Conservation (phyloP, 2,329 filamentous ascomycete genomes). For the Trichoderma brevicompactum region DNA sequence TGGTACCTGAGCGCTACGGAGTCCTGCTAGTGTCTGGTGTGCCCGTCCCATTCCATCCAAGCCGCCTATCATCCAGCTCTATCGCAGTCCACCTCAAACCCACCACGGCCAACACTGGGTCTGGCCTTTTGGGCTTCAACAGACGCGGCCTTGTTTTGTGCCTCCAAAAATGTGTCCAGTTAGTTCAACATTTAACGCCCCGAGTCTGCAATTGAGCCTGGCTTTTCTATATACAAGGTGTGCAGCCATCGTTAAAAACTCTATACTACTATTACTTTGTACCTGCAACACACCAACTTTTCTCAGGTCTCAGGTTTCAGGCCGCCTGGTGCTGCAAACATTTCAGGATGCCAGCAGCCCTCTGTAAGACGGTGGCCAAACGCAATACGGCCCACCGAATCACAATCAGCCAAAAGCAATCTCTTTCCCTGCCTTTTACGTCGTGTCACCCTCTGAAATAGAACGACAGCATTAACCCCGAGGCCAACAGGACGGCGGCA, state of each 20-base stretch:
- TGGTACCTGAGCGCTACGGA: background rate
- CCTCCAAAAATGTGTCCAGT: too few relatives aligned
- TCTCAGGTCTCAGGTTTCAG: conserved; percentile 6
- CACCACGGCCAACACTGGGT: conserved; percentile 19
- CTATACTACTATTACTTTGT: background rate
- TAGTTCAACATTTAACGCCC: background rate
- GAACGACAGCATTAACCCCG: background rate
- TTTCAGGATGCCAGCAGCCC: background rate
- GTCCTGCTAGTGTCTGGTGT: conserved; percentile 2
- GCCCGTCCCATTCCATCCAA: background rate
- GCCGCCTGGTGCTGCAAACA: conserved; percentile 19
- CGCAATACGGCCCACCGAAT: conserved; percentile 3
- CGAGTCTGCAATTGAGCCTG: too few relatives aligned
- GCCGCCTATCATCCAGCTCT: conserved; percentile 3
- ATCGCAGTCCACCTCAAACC: conserved; percentile 21
- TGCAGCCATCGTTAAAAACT: background rate
- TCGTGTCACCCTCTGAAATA: conserved; percentile 4
- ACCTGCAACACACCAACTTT: too few relatives aligned
- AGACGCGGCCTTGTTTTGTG: background rate
- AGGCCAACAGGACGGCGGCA: conserved; percentile 4
- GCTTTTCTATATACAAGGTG: too few relatives aligned
- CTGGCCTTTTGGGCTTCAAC: conserved; percentile 1
- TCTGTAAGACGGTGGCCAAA: conserved; percentile 13
- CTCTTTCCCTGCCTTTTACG: conserved; percentile 1
- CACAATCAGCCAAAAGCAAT: background rate